Percentiles rank a stretch among this genome's conserved stretches.
phyloP scores from a whole-genome alignment of 108 stramenopile genomes.

The Ochromonas danica region DNA sequence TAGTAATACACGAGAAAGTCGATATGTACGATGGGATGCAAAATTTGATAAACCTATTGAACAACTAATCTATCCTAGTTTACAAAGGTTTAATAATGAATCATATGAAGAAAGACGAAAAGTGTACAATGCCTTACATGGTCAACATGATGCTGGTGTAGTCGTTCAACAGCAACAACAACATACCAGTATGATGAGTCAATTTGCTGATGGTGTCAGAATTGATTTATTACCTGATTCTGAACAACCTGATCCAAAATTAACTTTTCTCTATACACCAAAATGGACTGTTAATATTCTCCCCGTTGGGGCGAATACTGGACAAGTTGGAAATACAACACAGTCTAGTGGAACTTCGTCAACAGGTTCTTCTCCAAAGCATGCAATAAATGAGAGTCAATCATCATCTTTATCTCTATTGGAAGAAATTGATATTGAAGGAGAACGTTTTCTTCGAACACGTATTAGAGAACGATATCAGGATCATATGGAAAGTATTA shows the following conservation, averaged over 20 bases:
- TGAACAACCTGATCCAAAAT: not conserved
- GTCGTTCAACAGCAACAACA: too few relatives aligned
- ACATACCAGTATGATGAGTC: not conserved
- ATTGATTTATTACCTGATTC: not conserved
- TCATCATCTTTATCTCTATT: not conserved
- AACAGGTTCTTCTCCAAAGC: not conserved
- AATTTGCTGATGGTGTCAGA: not conserved
- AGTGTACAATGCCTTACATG: not conserved
- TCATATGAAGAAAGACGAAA: not conserved
- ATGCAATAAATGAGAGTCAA: too few relatives aligned
- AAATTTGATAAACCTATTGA: constrained; percentile 22
- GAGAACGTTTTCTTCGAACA: not conserved
- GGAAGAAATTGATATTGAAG: not conserved
- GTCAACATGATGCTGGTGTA: not conserved
- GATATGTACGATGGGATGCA: constrained; percentile 7
- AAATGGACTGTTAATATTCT: constrained; percentile 13
- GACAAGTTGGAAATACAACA: not conserved
- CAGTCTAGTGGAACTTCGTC: not conserved
- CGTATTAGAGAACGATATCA: not conserved
- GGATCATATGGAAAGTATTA: not conserved
- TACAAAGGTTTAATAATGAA: constrained; percentile 18
- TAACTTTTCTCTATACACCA: not conserved
- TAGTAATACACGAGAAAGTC: not conserved
- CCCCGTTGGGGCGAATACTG: too few relatives aligned
- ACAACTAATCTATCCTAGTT: constrained; percentile 33